Evolutionary conservation across 73 alveolate species (phyloP), one percentile per base, ranked within the genome.

Genomic region (Paramecium sonneborni): DNA sequence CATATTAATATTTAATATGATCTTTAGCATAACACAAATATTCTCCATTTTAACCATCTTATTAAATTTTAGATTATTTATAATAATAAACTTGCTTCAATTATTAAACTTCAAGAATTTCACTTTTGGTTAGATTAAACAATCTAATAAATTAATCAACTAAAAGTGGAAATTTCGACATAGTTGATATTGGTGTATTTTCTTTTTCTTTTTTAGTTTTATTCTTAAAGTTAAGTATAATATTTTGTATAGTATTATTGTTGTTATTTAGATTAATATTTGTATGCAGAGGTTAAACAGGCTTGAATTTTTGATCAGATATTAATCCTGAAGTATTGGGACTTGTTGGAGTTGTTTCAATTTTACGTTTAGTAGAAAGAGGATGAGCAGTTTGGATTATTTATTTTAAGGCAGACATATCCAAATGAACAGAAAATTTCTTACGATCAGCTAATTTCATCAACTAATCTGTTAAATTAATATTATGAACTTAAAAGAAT

Each of bases 1-100:
- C 99, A 95, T 97, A 98, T 85, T 99, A 92, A 92, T 96, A 98
- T 74, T 95, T 93, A 39, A 98, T 93, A 90, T 98, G 99, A 62
- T 97, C 98, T 76, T 97, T 97, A 26, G 84, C 93, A 30, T 92
- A 93, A 28, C 95, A 82, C 30, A 90, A 82, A 89, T 98, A 98
- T 62, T 98, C 98, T 32, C 99, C 99, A 57, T 96, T 95, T 76
- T 93, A 39, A n/a, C 94, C 76, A 91, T 32, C 34, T 24, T 28
- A 15, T 34, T 21, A 74, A 2, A 37, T 74, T 74, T 74, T 74
- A n/a, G 87, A 34, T 37, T 34, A 18, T 37, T 74, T 74, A 35
- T 74, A 74, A 20, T 74, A 74, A 39, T 74, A 74, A 20, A 74
- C 74, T 85, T 85, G 58, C 32, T 74, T 74, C 20, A 74, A 9